Evolutionary conservation across 2,329 filamentous ascomycete species (phyloP).

Genomic region (Colletotrichum tropicicola): DNA sequence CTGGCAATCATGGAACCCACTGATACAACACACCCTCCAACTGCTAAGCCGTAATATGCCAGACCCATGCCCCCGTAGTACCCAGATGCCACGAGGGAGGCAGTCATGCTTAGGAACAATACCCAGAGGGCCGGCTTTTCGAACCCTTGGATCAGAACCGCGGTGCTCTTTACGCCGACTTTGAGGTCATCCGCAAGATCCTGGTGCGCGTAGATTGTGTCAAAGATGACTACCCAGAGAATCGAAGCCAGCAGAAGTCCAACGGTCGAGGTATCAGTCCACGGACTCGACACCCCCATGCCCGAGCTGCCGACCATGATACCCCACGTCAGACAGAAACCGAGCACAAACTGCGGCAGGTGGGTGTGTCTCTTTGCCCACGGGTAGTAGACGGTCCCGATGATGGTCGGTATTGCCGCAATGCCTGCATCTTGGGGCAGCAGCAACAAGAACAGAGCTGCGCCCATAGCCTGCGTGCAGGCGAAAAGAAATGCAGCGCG

Average conservation of each 20-base stretch:
- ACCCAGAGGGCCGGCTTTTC: not conserved
- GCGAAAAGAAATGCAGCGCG: constrained; percentile 41
- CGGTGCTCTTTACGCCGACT: constrained; percentile 43
- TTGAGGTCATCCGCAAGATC: constrained; percentile 43
- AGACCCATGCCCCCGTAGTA: not conserved
- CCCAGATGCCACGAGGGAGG: not conserved
- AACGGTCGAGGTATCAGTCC: constrained; percentile 34
- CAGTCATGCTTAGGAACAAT: not conserved
- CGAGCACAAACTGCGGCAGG: constrained; percentile 44
- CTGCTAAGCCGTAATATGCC: not conserved
- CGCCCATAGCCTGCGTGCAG: constrained; percentile 34
- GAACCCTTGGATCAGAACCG: constrained; percentile 38
- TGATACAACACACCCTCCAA: not conserved
- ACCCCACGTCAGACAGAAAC: constrained; percentile 41
- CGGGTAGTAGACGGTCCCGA: constrained; percentile 42
- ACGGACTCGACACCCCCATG: constrained; percentile 34
- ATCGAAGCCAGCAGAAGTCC: constrained; percentile 39
- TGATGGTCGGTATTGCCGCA: constrained; percentile 35
- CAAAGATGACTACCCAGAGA: constrained; percentile 44
- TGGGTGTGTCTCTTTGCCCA: constrained; percentile 46
- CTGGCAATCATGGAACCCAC: not conserved
- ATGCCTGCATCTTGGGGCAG: constrained; percentile 35
- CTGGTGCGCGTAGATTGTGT: constrained; percentile 47
- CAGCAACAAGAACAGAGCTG: constrained; percentile 34
- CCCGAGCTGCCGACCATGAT: constrained; percentile 39